A percentile compares a stretch with the other conserved stretches of the same genome.
These are phyloP conservation scores for Haplosporangium sp. DNA, from an alignment of 371 early-diverging fungal species.

Conservation along the genomic window DNA sequence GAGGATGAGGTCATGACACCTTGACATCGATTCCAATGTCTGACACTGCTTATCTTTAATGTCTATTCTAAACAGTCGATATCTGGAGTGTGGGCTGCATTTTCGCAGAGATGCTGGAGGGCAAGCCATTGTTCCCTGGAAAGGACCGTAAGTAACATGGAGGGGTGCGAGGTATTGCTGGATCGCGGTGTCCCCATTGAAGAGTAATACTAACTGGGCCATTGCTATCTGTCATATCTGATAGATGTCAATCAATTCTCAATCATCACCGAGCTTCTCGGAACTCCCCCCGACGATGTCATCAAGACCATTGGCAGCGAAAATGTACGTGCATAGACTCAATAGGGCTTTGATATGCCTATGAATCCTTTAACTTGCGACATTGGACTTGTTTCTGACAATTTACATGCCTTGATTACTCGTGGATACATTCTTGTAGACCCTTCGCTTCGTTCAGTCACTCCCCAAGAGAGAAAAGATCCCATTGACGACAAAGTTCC, in stretches of 20 bases:
- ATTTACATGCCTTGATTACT: not conserved
- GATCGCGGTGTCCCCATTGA: no score
- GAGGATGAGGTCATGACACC: not conserved
- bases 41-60: not conserved
- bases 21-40: not conserved
- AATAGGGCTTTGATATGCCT: not conserved
- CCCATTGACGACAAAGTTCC: slow-evolving; percentile 82
- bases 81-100: slow-evolving; percentile 99
- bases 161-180: no score
- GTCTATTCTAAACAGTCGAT: slow-evolving; percentile 74
- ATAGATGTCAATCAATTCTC: slow-evolving; percentile 93
- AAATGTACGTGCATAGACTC: slow-evolving; percentile 68
- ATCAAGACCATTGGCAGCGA: slow-evolving; percentile 93
- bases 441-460: slow-evolving; percentile 90
- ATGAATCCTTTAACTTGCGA: not conserved
- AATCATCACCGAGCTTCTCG: slow-evolving; percentile 92
- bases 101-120: slow-evolving; percentile 97
- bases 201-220: no score
- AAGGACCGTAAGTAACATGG: slow-evolving; percentile 83
- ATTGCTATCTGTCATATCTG: slow-evolving; percentile 18
- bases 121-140: slow-evolving; percentile 96
- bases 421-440: slow-evolving; percentile 58
- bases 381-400: not conserved
- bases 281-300: slow-evolving; percentile 94
- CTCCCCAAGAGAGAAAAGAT: slow-evolving; percentile 84